phyloP scores from a whole-genome alignment of 2,329 filamentous ascomycete genomes.

The Colletotrichum musicola region DNA sequence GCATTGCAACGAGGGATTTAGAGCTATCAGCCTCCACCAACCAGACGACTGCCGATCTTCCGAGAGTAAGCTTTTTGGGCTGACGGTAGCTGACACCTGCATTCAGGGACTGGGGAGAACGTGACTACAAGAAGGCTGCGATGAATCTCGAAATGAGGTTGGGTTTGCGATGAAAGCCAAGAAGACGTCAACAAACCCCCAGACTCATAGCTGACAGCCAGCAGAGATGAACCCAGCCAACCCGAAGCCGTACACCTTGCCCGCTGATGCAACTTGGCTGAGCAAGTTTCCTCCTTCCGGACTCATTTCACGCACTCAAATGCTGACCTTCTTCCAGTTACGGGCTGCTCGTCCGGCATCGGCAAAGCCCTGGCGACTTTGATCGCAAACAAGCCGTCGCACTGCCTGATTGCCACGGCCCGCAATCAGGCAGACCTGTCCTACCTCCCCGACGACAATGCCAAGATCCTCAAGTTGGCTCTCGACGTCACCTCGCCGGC shows the following conservation, averaged over 20 bases:
- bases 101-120: neutral
- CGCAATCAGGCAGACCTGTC: conserved; percentile 57
- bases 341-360: conserved; percentile 63
- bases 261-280: conserved; percentile 54
- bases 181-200: neutral
- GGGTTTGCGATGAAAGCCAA: neutral
- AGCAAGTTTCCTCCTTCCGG: conserved; percentile 44
- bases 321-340: conserved; percentile 50
- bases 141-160: neutral
- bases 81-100: neutral
- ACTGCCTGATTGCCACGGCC: conserved; percentile 62
- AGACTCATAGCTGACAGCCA: neutral
- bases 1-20: too few species aligned
- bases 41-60: neutral
- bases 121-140: neutral
- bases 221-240: conserved; percentile 47
- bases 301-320: neutral
- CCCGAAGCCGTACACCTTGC: conserved; percentile 48
- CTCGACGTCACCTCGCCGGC: conserved; percentile 60
- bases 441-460: conserved; percentile 49
- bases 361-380: conserved; percentile 54
- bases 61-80: neutral
- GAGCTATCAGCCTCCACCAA: too few species aligned
- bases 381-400: conserved; percentile 51
- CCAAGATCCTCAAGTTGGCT: conserved; percentile 57